These are phyloP conservation scores for Hyaloperonospora brassicae DNA, from an alignment of 352 stramenopile species.

Conservation along the genomic window DNA sequence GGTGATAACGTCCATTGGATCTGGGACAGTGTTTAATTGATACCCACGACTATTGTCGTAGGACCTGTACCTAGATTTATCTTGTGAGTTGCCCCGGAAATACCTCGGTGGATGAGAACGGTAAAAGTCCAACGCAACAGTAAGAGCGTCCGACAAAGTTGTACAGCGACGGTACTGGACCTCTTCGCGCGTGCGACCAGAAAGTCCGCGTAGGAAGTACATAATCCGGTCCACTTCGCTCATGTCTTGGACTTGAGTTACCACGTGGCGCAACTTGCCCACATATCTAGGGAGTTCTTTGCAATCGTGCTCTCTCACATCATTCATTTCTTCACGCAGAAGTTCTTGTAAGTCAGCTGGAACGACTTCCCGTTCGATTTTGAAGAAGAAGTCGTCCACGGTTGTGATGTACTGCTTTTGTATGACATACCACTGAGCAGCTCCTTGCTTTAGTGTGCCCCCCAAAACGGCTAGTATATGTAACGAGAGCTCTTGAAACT, in stretches of 20 bases:
- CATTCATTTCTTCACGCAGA: conserved; percentile 3
- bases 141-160: too few relatives aligned
- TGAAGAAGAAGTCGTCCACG: conserved; percentile 5
- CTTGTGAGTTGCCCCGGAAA: background rate
- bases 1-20: conserved; percentile 12
- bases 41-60: conserved; percentile 3
- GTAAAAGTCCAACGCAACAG: too few relatives aligned
- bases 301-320: conserved; percentile 7
- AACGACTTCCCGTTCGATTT: conserved; percentile 7
- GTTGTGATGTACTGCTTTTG: conserved; percentile 8
- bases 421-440: conserved; percentile 12
- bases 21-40: conserved; percentile 4
- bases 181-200: conserved; percentile 4
- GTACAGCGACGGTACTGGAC: too few relatives aligned
- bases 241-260: conserved; percentile 4
- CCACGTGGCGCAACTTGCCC: background rate
- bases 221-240: conserved; percentile 7
- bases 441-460: conserved; percentile 10
- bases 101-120: too few relatives aligned
- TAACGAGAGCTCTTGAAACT: conserved; percentile 2
- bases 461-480: conserved; percentile 3
- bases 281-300: conserved; percentile 7
- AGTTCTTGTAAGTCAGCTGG: conserved; percentile 8
- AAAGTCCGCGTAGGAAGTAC: conserved; percentile 2
- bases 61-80: conserved; percentile 7